Conservation (phyloP, 331 rosid genomes). For the Pyracantha coccinea region DNA sequence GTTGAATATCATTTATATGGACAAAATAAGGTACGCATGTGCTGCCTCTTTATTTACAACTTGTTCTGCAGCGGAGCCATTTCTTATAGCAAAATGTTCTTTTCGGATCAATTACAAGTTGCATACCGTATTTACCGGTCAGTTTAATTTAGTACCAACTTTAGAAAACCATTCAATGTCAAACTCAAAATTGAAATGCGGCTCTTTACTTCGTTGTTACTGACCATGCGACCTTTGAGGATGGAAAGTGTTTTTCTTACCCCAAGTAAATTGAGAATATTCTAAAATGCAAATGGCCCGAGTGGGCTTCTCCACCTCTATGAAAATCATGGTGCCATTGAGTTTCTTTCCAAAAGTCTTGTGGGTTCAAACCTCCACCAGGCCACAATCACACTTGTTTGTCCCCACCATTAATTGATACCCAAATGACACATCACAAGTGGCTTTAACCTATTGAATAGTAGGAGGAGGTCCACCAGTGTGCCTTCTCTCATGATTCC, state of each 20-base stretch:
- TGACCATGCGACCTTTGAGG: no score
- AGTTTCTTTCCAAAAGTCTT: background rate
- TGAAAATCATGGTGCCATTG: background rate
- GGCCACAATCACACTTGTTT: background rate
- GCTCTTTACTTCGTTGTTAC: no score
- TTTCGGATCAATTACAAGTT: background rate
- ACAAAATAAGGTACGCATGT: background rate
- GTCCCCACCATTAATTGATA: background rate
- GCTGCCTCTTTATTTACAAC: background rate
- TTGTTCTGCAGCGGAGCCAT: background rate
- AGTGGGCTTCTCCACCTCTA: background rate
- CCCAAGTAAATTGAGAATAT: background rate
- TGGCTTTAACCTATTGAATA: background rate
- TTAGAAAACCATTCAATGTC: background rate
- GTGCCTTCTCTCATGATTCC: background rate
- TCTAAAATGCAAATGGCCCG: background rate
- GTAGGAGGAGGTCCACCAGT: no score
- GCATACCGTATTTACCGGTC: background rate
- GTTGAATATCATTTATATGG: background rate
- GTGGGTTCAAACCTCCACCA: background rate
- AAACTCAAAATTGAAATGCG: no score
- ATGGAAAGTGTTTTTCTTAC: no score
- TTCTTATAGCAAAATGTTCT: background rate
- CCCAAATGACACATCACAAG: background rate
- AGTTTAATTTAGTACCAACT: background rate